phyloP scores from a whole-genome alignment of 2,329 filamentous ascomycete species.

The Phaeosphaeria sp. region DNA sequence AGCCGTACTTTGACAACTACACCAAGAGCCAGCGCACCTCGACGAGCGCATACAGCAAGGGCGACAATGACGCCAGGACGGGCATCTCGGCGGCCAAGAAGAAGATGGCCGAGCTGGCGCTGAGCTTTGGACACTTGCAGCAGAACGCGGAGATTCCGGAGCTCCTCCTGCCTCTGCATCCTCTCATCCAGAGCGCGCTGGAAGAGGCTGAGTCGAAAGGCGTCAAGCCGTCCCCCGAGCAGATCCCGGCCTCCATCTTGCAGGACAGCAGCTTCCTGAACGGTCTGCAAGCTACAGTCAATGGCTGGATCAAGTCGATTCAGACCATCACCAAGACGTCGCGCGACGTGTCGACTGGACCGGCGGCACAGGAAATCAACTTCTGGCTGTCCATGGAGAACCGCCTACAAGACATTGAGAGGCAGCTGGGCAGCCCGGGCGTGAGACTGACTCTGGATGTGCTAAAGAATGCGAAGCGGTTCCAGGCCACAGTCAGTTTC shows the following conservation, averaged over 20 bases:
- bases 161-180: slow-evolving; percentile 84
- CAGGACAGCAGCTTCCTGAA: slow-evolving; percentile 93
- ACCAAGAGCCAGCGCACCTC: slow-evolving; percentile 67
- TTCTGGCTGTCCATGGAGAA: slow-evolving; percentile 99
- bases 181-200: slow-evolving; percentile 83
- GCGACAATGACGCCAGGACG: slow-evolving; percentile 88
- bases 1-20: slow-evolving; percentile 96
- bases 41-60: slow-evolving; percentile 68
- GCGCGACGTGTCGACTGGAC: slow-evolving; percentile 77
- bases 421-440: slow-evolving; percentile 85
- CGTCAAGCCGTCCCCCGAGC: slow-evolving; percentile 75
- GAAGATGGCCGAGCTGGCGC: slow-evolving; percentile 91
- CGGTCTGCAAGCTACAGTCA: slow-evolving; percentile 89
- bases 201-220: slow-evolving; percentile 75
- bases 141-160: slow-evolving; percentile 99
- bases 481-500: slow-evolving; percentile 97
- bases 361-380: slow-evolving; percentile 96
- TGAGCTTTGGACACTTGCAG: slow-evolving; percentile 88
- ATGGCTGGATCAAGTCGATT: slow-evolving; percentile 98
- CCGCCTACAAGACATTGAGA: slow-evolving; percentile 88
- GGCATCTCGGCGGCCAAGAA: slow-evolving; percentile 98
- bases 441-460: slow-evolving; percentile 92
- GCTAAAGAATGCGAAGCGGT: slow-evolving; percentile 94
- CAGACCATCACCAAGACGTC: slow-evolving; percentile 95
- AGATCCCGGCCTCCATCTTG: slow-evolving; percentile 77